phyloP scores from a whole-genome alignment of 371 early-diverging fungal genomes.

The Polyrhizophydium stewartii region DNA sequence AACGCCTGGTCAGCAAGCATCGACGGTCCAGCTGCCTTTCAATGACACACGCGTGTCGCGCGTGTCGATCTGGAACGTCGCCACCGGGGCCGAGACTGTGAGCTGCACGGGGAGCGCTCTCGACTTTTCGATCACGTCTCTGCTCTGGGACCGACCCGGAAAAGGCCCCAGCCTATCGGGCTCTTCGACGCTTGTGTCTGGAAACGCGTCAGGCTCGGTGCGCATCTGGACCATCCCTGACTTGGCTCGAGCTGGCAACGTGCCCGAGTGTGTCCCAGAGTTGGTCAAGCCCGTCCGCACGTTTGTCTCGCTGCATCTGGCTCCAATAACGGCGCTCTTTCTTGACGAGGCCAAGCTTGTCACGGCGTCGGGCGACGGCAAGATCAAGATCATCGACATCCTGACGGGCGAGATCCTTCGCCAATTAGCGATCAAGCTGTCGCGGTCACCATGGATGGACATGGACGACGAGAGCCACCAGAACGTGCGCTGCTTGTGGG shows the following conservation, averaged over 20 bases:
- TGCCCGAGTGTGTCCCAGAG: too few species aligned
- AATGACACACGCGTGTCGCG: not conserved
- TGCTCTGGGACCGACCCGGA: conserved; percentile 15
- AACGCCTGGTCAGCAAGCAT: too few species aligned
- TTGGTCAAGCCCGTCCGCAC: conserved; percentile 5
- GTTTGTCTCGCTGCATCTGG: not conserved
- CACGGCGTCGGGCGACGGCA: conserved; percentile 20
- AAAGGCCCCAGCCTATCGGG: not conserved
- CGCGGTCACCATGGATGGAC: conserved; percentile 14
- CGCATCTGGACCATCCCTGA: conserved; percentile 26
- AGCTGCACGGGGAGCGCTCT: not conserved
- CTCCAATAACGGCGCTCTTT: conserved; percentile 10
- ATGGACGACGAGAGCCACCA: not conserved
- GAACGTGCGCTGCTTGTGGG: conserved; percentile 15
- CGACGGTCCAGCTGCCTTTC: too few species aligned
- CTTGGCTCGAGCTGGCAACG: too few species aligned
- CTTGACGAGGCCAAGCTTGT: conserved; percentile 30
- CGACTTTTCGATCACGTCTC: not conserved
- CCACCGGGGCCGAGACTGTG: not conserved
- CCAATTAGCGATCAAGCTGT: conserved; percentile 9
- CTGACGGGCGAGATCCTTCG: conserved; percentile 18
- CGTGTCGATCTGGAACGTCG: not conserved
- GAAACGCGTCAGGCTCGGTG: conserved; percentile 15
- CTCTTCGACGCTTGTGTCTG: conserved; percentile 15
- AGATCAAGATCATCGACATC: conserved; percentile 20